Conservation (phyloP, 805 yeast genomes). For the Candida nonsorbophila region DNA sequence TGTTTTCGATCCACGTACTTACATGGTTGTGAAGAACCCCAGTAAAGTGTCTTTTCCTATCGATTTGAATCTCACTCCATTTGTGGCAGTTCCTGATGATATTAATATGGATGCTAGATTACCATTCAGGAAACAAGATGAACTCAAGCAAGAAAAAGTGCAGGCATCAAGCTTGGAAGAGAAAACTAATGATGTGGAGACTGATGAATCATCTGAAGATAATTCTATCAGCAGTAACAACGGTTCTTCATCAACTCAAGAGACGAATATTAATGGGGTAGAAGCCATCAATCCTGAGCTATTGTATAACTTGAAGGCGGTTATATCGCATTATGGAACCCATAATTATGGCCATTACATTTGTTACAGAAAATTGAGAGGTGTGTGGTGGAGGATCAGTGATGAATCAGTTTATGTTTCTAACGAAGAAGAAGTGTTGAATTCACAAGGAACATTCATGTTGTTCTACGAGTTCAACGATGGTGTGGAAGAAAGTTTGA, state of each 20-base stretch:
- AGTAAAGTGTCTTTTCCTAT: constrained; percentile 77
- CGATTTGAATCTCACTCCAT: constrained; percentile 60
- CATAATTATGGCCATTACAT: constrained; percentile 98
- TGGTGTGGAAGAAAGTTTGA: constrained; percentile 18
- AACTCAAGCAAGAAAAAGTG: constrained; percentile 5
- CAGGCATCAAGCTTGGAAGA: not conserved
- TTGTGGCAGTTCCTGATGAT: constrained; percentile 62
- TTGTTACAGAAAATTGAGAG: constrained; percentile 75
- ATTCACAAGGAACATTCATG: constrained; percentile 88
- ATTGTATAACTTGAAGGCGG: constrained; percentile 72
- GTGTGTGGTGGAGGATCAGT: constrained; percentile 92
- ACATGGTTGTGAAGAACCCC: constrained; percentile 76
- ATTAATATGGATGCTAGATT: constrained; percentile 76
- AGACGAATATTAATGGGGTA: not conserved
- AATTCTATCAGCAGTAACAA: constrained; percentile 1
- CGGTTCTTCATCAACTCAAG: constrained; percentile 1
- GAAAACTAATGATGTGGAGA: not conserved
- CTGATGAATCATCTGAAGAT: not conserved
- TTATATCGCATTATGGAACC: constrained; percentile 89
- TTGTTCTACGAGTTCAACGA: constrained; percentile 66
- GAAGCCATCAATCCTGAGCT: constrained; percentile 44
- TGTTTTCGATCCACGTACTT: constrained; percentile 84
- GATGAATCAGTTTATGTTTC: constrained; percentile 85
- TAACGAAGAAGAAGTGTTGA: constrained; percentile 72
- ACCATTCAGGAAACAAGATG: constrained; percentile 64